A percentile compares a stretch with the other conserved stretches of the same genome.
Evolutionary conservation across 768 basidiomycete genomes (phyloP).

Genomic region (Mycena belliarum): DNA sequence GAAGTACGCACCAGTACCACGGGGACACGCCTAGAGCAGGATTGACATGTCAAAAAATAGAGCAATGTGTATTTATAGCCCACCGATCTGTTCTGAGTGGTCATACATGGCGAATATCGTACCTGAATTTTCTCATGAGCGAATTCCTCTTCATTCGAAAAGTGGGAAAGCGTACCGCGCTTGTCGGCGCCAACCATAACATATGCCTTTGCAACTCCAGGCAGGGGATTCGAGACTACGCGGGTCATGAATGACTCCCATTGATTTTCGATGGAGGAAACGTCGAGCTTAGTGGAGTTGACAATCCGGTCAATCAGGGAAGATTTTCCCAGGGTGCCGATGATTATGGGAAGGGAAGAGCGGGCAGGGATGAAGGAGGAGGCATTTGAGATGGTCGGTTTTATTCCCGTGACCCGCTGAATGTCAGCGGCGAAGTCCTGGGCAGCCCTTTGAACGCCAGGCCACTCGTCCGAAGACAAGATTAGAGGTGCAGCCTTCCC

Average conservation of each 20-base stretch:
- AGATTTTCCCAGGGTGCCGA: slow-evolving; percentile 64
- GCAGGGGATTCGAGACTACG: slow-evolving; percentile 55
- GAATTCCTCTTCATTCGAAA: too few relatives aligned
- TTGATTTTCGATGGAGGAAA: slow-evolving; percentile 56
- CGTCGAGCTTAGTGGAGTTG: slow-evolving; percentile 53
- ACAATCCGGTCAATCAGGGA: slow-evolving; percentile 53
- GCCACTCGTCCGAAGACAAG: slow-evolving; percentile 59
- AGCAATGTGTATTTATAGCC: neutral
- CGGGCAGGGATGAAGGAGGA: slow-evolving; percentile 38
- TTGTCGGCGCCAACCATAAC: slow-evolving; percentile 72
- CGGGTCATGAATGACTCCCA: slow-evolving; percentile 66
- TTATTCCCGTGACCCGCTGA: slow-evolving; percentile 55
- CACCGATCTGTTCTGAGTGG: slow-evolving; percentile 70
- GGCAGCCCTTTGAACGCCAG: slow-evolving; percentile 62
- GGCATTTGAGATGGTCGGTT: slow-evolving; percentile 52
- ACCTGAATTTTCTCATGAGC: slow-evolving; percentile 29
- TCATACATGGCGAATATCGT: slow-evolving; percentile 69
- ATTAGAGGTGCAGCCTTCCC: slow-evolving; percentile 50
- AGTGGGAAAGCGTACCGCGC: slow-evolving; percentile 50
- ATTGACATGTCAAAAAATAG: neutral
- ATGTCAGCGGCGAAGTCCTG: slow-evolving; percentile 64
- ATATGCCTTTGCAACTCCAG: slow-evolving; percentile 60
- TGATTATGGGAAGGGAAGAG: slow-evolving; percentile 50
- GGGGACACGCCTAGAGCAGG: slow-evolving; percentile 54
- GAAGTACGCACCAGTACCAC: slow-evolving; percentile 58